Percentiles rank a stretch among this genome's conserved stretches.
Conservation (phyloP, 225 moss, liverwort and hornwort genomes). For the Neckera pumila region DNA sequence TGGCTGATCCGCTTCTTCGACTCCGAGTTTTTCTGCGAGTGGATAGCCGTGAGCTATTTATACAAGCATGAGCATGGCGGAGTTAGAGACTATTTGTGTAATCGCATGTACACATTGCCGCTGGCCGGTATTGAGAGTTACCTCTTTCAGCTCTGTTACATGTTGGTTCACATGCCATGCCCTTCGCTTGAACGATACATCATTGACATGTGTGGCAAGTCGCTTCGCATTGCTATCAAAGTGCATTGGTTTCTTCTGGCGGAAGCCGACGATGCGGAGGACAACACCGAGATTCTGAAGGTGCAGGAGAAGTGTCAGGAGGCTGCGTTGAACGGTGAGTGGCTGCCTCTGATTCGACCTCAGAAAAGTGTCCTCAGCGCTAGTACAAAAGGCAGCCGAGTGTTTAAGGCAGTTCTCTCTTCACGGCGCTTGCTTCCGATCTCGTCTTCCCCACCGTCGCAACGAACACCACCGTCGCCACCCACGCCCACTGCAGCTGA, state of each 20-base stretch:
- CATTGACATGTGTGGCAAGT: constrained; percentile 97
- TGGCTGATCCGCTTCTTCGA: constrained; percentile 99
- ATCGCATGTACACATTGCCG: constrained; percentile 94
- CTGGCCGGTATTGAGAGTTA: constrained; percentile 85
- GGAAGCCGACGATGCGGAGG: constrained; percentile 82
- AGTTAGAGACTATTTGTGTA: constrained; percentile 95
- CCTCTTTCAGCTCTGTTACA: constrained; percentile 95
- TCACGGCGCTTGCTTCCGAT: constrained; percentile 81
- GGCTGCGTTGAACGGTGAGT: constrained; percentile 85
- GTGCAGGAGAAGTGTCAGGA: constrained; percentile 88
- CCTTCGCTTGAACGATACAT: constrained; percentile 90
- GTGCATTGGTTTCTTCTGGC: constrained; percentile 98
- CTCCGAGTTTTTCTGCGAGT: constrained; percentile 97
- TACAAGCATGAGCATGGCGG: constrained; percentile 99
- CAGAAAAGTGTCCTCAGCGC: constrained; percentile 56
- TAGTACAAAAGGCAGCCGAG: constrained; percentile 72
- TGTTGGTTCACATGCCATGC: constrained; percentile 98
- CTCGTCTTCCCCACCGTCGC: constrained; percentile 76
- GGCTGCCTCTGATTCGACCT: constrained; percentile 85
- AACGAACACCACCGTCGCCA: constrained; percentile 49
- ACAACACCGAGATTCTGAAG: constrained; percentile 50
- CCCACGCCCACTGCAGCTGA: constrained; percentile 50
- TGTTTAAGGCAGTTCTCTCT: constrained; percentile 79
- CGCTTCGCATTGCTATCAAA: constrained; percentile 97
- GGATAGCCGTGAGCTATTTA: constrained; percentile 99